Conservation (phyloP, 2,329 filamentous ascomycete species). For the Kalaharituber pfeilii region DNA sequence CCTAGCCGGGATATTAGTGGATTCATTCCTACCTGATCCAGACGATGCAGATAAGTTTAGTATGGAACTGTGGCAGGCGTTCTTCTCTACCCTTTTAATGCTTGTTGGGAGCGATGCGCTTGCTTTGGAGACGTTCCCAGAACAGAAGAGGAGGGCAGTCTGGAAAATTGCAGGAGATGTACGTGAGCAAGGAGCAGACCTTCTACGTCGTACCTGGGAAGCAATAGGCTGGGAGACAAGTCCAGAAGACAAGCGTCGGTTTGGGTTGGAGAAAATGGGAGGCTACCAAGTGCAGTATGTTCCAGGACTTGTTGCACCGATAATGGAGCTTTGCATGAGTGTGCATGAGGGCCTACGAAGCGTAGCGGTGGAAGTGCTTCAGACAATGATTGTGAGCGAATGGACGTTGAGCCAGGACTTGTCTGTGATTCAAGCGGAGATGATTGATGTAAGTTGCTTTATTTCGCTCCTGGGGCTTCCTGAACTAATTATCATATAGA, state of each 20-base stretch:
- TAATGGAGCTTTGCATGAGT: constrained; percentile 85
- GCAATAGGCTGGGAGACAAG: constrained; percentile 92
- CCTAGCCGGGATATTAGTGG: constrained; percentile 59
- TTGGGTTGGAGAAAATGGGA: constrained; percentile 67
- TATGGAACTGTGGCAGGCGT: constrained; percentile 82
- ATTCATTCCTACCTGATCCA: constrained; percentile 68
- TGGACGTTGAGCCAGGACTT: constrained; percentile 92
- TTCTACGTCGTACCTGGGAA: constrained; percentile 76
- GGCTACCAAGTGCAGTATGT: constrained; percentile 98
- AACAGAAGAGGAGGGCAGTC: constrained; percentile 86
- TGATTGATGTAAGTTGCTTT: constrained; percentile 48
- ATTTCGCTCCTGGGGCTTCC: not conserved
- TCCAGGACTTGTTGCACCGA: constrained; percentile 72
- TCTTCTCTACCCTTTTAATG: constrained; percentile 76
- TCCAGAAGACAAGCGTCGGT: constrained; percentile 57
- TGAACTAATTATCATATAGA: constrained; percentile 27
- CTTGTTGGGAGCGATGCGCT: constrained; percentile 77
- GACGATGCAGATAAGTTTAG: constrained; percentile 87
- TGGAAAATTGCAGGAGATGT: constrained; percentile 99
- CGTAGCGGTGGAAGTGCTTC: constrained; percentile 81
- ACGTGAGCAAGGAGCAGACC: constrained; percentile 71
- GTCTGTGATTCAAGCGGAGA: constrained; percentile 79
- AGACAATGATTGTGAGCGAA: constrained; percentile 97
- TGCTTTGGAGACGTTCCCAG: constrained; percentile 85
- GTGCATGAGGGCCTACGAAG: constrained; percentile 79